A percentile compares a stretch with the other conserved stretches of the same genome.
These are phyloP conservation scores for Sclerotinia trifoliorum DNA, from an alignment of 2,329 filamentous ascomycete species.

Conservation along the genomic window DNA sequence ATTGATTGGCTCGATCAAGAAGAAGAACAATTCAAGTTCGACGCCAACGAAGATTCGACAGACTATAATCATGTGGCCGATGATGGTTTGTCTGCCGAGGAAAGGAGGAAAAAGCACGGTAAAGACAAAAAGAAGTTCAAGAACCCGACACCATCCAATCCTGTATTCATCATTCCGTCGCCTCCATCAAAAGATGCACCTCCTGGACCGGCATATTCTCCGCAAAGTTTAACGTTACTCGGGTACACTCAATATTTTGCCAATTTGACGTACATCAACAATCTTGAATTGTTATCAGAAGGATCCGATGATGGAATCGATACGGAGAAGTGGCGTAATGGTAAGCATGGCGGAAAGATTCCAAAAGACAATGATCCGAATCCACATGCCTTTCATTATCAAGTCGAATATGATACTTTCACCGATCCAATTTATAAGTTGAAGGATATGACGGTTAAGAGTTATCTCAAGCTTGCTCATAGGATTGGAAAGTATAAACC, in stretches of 20 bases:
- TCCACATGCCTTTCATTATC: constrained; percentile 66
- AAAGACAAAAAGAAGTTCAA: constrained; percentile 49
- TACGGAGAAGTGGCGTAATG: constrained; percentile 57
- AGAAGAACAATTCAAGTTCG: neutral
- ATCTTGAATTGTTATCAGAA: constrained; percentile 51
- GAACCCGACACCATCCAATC: constrained; percentile 53
- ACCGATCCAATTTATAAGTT: constrained; percentile 73
- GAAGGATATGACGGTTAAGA: constrained; percentile 80
- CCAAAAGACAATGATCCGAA: constrained; percentile 53
- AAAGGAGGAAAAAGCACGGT: constrained; percentile 46
- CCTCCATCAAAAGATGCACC: constrained; percentile 69
- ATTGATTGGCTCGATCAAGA: constrained; percentile 31
- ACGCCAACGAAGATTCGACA: neutral
- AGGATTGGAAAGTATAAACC: constrained; percentile 63
- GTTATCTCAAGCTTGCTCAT: constrained; percentile 74
- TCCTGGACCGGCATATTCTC: constrained; percentile 87
- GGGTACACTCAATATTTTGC: constrained; percentile 90
- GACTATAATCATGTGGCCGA: constrained; percentile 33
- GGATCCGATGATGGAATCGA: constrained; percentile 38
- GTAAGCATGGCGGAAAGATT: constrained; percentile 61
- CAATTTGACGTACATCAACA: constrained; percentile 89
- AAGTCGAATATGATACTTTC: constrained; percentile 84
- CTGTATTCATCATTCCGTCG: constrained; percentile 63
- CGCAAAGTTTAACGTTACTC: constrained; percentile 74
- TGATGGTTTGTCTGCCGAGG: constrained; percentile 41